phyloP scores from a whole-genome alignment of 495 filamentous ascomycete genomes.

The Aspergillus campestris region DNA sequence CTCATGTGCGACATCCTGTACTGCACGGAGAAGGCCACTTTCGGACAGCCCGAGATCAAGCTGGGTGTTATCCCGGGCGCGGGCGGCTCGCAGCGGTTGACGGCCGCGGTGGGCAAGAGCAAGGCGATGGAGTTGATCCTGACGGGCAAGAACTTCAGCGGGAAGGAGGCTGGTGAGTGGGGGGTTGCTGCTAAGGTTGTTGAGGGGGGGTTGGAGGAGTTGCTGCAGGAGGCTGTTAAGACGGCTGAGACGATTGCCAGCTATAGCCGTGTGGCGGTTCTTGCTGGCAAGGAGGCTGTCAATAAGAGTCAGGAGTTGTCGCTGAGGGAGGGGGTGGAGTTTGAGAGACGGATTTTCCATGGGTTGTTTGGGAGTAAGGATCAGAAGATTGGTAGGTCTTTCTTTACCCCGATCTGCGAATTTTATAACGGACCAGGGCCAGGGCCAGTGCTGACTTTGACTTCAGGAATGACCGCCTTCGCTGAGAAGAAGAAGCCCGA shows the following conservation, averaged over 20 bases:
- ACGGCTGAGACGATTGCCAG: constrained; percentile 86
- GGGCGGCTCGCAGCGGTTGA: constrained; percentile 85
- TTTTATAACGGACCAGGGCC: background rate
- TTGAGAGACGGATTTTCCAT: constrained; percentile 88
- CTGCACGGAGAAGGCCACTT: constrained; percentile 71
- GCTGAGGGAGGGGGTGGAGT: constrained; percentile 86
- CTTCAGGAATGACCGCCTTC: constrained; percentile 80
- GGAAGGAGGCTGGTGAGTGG: constrained; percentile 79
- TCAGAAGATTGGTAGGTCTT: constrained; percentile 76
- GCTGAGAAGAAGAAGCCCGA: constrained; percentile 88
- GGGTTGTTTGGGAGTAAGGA: constrained; percentile 85
- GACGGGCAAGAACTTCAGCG: constrained; percentile 74
- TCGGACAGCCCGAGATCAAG: constrained; percentile 96
- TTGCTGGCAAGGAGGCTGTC: constrained; percentile 95
- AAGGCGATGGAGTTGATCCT: constrained; percentile 91
- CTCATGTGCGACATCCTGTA: constrained; percentile 96
- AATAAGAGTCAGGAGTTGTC: constrained; percentile 91
- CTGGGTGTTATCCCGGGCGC: constrained; percentile 88
- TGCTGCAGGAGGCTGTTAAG: constrained; percentile 66
- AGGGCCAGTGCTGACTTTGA: constrained; percentile 18
- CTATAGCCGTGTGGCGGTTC: constrained; percentile 68
- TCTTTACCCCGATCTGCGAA: background rate
- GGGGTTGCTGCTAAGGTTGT: constrained; percentile 80
- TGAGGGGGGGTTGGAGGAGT: constrained; percentile 62
- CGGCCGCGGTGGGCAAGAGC: constrained; percentile 76